These are phyloP conservation scores for Eruca vesicaria DNA, from an alignment of 441 rosid genomes.

Conservation along the genomic window DNA sequence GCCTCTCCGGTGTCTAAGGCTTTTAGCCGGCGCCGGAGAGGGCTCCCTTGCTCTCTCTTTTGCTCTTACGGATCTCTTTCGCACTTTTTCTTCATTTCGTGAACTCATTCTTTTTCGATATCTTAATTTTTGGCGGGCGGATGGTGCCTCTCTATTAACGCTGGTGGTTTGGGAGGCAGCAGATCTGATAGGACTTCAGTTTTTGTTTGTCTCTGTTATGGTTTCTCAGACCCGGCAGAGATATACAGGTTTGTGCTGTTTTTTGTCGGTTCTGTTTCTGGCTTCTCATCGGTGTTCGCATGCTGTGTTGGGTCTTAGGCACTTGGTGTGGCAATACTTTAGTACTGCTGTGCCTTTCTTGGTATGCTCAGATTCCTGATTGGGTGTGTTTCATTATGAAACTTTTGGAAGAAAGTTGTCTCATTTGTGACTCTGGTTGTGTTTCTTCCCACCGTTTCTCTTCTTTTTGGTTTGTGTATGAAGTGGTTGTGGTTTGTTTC, in stretches of 20 bases:
- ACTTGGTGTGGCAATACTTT: too few relatives aligned
- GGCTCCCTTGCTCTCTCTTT: too few relatives aligned
- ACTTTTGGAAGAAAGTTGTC: neutral
- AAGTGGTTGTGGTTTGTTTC: neutral
- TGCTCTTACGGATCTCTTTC: too few relatives aligned
- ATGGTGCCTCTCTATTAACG: too few relatives aligned
- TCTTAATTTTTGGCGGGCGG: too few relatives aligned
- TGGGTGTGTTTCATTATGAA: neutral
- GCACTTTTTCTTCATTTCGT: too few relatives aligned
- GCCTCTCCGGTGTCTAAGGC: too few relatives aligned
- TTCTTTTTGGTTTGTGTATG: neutral
- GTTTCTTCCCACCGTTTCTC: neutral
- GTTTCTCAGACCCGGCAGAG: neutral
- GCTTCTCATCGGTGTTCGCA: too few relatives aligned
- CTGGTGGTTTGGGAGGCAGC: neutral
- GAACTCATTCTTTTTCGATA: too few relatives aligned
- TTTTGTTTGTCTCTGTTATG: neutral
- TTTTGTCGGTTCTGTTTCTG: too few relatives aligned
- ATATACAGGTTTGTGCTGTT: too few relatives aligned
- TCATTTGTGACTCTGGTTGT: neutral
- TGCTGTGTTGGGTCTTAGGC: neutral
- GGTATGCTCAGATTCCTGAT: neutral
- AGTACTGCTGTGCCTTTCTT: neutral
- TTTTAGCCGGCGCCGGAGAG: too few relatives aligned
- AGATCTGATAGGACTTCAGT: neutral